A percentile compares a stretch with the other conserved stretches of the same genome.
phyloP scores from a whole-genome alignment of 345 rosid genomes.

The Populus simonii region DNA sequence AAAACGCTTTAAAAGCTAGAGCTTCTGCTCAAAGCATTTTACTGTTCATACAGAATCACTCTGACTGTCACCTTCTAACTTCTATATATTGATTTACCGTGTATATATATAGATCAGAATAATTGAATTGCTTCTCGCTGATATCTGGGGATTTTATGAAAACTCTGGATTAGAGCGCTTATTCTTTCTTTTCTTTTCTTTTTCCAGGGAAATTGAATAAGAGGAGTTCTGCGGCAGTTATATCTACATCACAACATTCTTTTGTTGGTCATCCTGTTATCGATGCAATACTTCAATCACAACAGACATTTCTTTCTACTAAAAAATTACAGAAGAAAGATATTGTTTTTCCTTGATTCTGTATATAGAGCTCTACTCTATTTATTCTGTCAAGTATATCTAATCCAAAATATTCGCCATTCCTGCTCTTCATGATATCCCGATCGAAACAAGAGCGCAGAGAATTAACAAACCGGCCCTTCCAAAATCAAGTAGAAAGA shows the following conservation, averaged over 20 bases:
- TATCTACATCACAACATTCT: not conserved
- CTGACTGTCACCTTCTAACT: not conserved
- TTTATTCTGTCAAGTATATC: not conserved
- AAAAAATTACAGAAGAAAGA: not conserved
- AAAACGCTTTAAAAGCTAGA: not conserved
- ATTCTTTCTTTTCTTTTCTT: not conserved
- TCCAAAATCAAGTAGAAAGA: not conserved
- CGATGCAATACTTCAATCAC: not conserved
- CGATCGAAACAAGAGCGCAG: not conserved
- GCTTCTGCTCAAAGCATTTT: not conserved
- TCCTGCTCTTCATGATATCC: not conserved
- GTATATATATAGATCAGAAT: not conserved
- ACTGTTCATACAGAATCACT: not conserved
- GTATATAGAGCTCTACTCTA: not conserved
- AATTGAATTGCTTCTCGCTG: not conserved
- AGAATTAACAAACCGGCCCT: not conserved
- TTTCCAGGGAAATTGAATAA: not conserved
- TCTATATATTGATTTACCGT: not conserved
- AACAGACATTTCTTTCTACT: not conserved
- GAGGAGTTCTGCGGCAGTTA: not conserved
- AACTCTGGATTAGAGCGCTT: not conserved
- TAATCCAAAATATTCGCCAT: not conserved
- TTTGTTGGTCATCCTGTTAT: not conserved
- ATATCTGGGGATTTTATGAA: not conserved
- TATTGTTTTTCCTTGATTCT: not conserved